phyloP scores from a whole-genome alignment of 108 stramenopile genomes.

The Conticribra guillardii region DNA sequence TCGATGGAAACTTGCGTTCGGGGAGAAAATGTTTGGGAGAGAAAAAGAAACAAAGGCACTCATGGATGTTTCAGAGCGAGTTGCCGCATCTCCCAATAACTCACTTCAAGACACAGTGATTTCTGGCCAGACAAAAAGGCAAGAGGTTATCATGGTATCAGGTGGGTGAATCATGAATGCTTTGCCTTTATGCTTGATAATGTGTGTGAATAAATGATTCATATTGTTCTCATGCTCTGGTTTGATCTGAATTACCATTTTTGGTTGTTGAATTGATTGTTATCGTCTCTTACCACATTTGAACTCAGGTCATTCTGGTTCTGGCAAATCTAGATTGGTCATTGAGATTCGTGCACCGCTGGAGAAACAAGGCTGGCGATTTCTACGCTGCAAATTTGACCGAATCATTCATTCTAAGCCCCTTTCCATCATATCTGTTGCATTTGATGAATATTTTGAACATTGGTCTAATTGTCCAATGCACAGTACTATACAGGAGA shows the following conservation, averaged over 20 bases:
- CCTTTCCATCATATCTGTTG: constrained; percentile 8
- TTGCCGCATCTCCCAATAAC: background rate
- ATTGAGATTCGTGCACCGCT: background rate
- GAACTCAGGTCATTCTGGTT: too few species aligned
- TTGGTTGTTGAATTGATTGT: too few species aligned
- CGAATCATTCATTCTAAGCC: constrained; percentile 13
- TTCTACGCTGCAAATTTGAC: constrained; percentile 27
- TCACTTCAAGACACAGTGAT: constrained; percentile 1
- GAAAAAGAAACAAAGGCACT: constrained; percentile 6
- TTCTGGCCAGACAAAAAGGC: background rate
- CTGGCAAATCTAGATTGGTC: constrained; percentile 63
- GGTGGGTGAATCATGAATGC: too few species aligned
- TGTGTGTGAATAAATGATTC: too few species aligned
- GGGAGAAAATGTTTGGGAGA: constrained; percentile 20
- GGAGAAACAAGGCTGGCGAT: constrained; percentile 21
- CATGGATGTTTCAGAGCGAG: constrained; percentile 1
- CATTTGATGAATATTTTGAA: constrained; percentile 27
- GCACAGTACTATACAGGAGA: background rate
- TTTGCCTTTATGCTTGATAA: too few species aligned
- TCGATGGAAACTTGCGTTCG: constrained; percentile 7
- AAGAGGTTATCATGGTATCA: constrained; percentile 28
- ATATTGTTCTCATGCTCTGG: too few species aligned
- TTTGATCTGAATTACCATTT: too few species aligned
- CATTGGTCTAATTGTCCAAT: constrained; percentile 1
- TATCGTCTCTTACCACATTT: too few species aligned